These are phyloP conservation scores for Russula vinacea DNA, from an alignment of 768 basidiomycete genomes.

Conservation along the genomic window DNA sequence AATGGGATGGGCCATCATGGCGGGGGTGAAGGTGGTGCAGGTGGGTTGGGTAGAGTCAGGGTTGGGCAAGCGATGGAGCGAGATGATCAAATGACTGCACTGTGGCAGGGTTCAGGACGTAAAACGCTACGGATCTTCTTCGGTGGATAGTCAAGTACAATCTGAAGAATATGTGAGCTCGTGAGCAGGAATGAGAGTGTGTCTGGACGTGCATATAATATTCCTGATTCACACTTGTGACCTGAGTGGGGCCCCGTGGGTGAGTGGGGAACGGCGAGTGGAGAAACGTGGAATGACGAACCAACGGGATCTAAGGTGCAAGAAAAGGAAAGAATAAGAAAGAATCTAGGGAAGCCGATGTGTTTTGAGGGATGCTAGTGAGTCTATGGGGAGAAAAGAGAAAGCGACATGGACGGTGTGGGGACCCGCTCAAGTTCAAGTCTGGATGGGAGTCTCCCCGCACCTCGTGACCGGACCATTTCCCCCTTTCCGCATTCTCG, in stretches of 20 bases:
- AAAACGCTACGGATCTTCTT: constrained; percentile 26
- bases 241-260: constrained; percentile 14
- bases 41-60: constrained; percentile 31
- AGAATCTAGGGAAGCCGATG: constrained; percentile 16
- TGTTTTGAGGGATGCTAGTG: constrained; percentile 13
- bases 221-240: constrained; percentile 17
- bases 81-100: constrained; percentile 14
- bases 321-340: constrained; percentile 22
- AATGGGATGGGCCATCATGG: constrained; percentile 38
- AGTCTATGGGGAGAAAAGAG: constrained; percentile 24
- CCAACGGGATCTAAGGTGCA: constrained; percentile 21
- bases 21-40: constrained; percentile 27
- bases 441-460: constrained; percentile 17
- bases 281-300: not conserved
- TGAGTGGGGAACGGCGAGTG: not conserved
- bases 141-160: constrained; percentile 27
- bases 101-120: constrained; percentile 16
- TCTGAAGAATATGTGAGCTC: constrained; percentile 16
- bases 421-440: constrained; percentile 5
- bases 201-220: constrained; percentile 26
- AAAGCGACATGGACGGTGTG: constrained; percentile 12
- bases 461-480: constrained; percentile 19
- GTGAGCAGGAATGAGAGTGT: not conserved
- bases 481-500: constrained; percentile 22
- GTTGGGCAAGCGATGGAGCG: not conserved